Conservation (phyloP, 2,329 filamentous ascomycete species). For the Gremmenia infestans region DNA sequence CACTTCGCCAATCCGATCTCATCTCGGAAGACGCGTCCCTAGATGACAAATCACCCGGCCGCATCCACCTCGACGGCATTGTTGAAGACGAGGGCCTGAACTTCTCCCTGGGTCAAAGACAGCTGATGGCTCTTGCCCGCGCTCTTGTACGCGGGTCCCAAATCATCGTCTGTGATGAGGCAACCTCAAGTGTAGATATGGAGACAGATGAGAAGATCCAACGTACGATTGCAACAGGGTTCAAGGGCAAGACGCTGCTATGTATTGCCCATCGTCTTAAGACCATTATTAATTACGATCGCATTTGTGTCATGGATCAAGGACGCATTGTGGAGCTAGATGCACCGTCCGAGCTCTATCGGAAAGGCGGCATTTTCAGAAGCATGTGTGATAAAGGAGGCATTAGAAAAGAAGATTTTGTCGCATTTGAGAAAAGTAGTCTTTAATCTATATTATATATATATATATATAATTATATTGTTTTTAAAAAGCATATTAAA, state of each 20-base stretch:
- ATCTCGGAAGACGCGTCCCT: slow-evolving; percentile 44
- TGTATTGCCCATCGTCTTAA: slow-evolving; percentile 90
- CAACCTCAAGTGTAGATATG: slow-evolving; percentile 88
- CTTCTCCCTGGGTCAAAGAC: slow-evolving; percentile 90
- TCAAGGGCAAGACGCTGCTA: slow-evolving; percentile 79
- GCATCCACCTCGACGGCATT: slow-evolving; percentile 75
- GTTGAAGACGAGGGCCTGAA: slow-evolving; percentile 96
- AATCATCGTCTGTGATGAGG: slow-evolving; percentile 97
- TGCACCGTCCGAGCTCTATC: slow-evolving; percentile 68
- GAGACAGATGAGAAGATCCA: slow-evolving; percentile 97
- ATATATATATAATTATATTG: no score
- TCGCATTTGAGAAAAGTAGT: neutral
- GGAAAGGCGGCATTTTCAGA: slow-evolving; percentile 69
- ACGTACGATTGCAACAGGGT: slow-evolving; percentile 76
- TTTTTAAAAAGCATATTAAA: no score
- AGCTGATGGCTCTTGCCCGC: slow-evolving; percentile 89
- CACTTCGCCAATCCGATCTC: slow-evolving; percentile 71
- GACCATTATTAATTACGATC: slow-evolving; percentile 90
- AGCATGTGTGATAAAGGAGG: slow-evolving; percentile 63
- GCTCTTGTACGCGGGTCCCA: slow-evolving; percentile 82
- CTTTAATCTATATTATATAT: no score
- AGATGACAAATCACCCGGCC: slow-evolving; percentile 38
- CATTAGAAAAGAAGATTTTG: slow-evolving; percentile 31
- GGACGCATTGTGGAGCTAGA: slow-evolving; percentile 85
- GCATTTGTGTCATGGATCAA: slow-evolving; percentile 94